phyloP scores from a whole-genome alignment of 2,329 filamentous ascomycete genomes.

The Fusarium sp. region DNA sequence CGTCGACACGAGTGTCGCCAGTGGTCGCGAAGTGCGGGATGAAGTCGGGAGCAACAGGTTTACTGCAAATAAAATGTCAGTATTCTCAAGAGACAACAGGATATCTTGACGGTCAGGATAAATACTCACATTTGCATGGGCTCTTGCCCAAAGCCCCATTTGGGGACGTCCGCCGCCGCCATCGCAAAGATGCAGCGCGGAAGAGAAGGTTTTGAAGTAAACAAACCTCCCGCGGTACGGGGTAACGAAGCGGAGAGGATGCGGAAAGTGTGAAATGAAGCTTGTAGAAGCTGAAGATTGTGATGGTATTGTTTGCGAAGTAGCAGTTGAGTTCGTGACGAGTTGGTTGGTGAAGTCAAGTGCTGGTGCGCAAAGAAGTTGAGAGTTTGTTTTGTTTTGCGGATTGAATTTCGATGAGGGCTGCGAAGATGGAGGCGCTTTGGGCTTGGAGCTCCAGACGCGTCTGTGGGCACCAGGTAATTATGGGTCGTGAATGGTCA shows the following conservation, averaged over 20 bases:
- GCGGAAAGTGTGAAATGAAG: neutral
- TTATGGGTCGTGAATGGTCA: conserved; percentile 8
- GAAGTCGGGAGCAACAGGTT: conserved; percentile 38
- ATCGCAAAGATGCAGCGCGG: conserved; percentile 41
- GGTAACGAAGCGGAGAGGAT: conserved; percentile 23
- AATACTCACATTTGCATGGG: conserved; percentile 35
- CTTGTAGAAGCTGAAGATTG: conserved; percentile 20
- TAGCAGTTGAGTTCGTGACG: neutral
- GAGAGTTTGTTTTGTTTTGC: conserved; percentile 34
- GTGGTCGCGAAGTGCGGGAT: conserved; percentile 40
- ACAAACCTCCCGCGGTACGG: conserved; percentile 35
- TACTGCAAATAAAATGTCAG: conserved; percentile 37
- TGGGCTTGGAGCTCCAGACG: conserved; percentile 12
- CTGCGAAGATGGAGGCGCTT: conserved; percentile 12
- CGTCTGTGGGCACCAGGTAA: conserved; percentile 9
- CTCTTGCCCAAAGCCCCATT: conserved; percentile 36
- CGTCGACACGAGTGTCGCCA: conserved; percentile 6
- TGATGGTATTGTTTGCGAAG: neutral
- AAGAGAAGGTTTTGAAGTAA: conserved; percentile 37
- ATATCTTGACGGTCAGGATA: too few relatives aligned
- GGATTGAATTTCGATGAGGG: conserved; percentile 19
- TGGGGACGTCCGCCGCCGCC: conserved; percentile 32
- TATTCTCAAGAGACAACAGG: neutral
- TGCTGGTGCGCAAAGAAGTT: conserved; percentile 12
- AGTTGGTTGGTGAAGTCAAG: neutral